Percentiles rank a stretch among this genome's conserved stretches.
These are phyloP conservation scores for Aspergillus thermomutatus DNA, from an alignment of 2,329 filamentous ascomycete genomes.

Conservation along the genomic window DNA sequence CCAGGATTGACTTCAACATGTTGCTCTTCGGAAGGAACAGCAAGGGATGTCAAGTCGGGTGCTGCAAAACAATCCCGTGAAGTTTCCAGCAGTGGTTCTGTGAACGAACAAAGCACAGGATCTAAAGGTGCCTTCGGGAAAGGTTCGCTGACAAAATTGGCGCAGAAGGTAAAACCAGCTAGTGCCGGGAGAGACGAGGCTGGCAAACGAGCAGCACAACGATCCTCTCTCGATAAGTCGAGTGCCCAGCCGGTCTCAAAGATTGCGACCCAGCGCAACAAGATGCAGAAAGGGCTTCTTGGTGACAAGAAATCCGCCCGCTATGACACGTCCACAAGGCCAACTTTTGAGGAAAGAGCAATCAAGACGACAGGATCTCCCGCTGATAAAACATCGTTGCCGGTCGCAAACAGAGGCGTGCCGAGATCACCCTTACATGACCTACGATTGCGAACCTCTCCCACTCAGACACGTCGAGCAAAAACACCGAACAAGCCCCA, in stretches of 20 bases:
- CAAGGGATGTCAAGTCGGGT: neutral
- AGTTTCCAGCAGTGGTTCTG: slow-evolving; percentile 10
- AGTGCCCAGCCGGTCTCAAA: slow-evolving; percentile 1
- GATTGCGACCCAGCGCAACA: slow-evolving; percentile 11
- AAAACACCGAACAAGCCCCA: slow-evolving; percentile 15
- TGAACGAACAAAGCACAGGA: slow-evolving; percentile 17
- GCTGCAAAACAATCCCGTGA: slow-evolving; percentile 3
- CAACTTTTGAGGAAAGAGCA: slow-evolving; percentile 8
- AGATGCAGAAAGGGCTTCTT: slow-evolving; percentile 16
- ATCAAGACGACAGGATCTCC: slow-evolving; percentile 5
- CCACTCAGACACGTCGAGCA: slow-evolving; percentile 16
- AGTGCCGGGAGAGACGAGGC: slow-evolving; percentile 23
- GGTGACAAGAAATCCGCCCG: slow-evolving; percentile 14
- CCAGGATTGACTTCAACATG: neutral
- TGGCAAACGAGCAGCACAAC: slow-evolving; percentile 19
- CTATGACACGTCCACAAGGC: slow-evolving; percentile 9
- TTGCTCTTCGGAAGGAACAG: neutral
- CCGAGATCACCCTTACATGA: slow-evolving; percentile 26
- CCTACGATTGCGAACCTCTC: slow-evolving; percentile 19
- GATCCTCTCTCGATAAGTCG: slow-evolving; percentile 14
- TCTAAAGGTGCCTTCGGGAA: slow-evolving; percentile 24
- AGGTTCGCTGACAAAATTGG: slow-evolving; percentile 28
- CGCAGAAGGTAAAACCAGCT: slow-evolving; percentile 32
- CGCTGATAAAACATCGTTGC: slow-evolving; percentile 7
- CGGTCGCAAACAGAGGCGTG: slow-evolving; percentile 27